Evolutionary conservation across 495 filamentous ascomycete species (phyloP), one percentile per base, ranked within the genome.

Genomic region (Friedmanniomyces endolithicus): DNA sequence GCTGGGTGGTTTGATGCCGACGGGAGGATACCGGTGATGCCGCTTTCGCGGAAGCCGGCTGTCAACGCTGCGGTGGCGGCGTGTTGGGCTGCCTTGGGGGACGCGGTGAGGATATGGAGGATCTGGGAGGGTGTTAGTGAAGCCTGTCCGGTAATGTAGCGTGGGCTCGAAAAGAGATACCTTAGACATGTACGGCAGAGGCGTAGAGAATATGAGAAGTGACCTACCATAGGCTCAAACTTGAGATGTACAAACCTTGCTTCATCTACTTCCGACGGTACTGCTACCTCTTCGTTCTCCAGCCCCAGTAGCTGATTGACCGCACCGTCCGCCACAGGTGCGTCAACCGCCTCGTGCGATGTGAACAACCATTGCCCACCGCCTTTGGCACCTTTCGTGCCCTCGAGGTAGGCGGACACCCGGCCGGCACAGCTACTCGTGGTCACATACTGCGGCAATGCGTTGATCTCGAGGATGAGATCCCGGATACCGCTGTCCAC

Each of bases 341-440:
- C 55, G 23, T 69, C 64, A 34, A 90, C 67, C 14, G 85, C 80
- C 48, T 85, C 80, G 71, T 97, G 90, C 39, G 86, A 88, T 34
- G 92, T 83, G 72, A 81, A 95, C 48, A 95, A 67, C 88, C 90
- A 97, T 63, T 74, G 74, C 1, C 85, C 85, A 35, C 75, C 79
- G 1, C 87, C 88, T 66, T 94, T 94, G 0, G 87, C 88, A 0
- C 86, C 88, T 49, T 70, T 73, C 63, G 54, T 67, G 25, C 70
- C 89, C 71, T 95, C 90, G 1, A 89, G 69, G 68, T 90, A 95
- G 16, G 95, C 85, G 59, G 82, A 87, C 29, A 89, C 77, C 27
- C 89, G 73, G 34, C 90, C 90, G 11, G 88, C 81, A 64, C 90
- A 95, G 65, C 86, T 94, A 67, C 90, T 95, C 12, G 89, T 95